phyloP scores from a whole-genome alignment of 1,139 yeast species.

The Kurtzmaniella natalensis region DNA sequence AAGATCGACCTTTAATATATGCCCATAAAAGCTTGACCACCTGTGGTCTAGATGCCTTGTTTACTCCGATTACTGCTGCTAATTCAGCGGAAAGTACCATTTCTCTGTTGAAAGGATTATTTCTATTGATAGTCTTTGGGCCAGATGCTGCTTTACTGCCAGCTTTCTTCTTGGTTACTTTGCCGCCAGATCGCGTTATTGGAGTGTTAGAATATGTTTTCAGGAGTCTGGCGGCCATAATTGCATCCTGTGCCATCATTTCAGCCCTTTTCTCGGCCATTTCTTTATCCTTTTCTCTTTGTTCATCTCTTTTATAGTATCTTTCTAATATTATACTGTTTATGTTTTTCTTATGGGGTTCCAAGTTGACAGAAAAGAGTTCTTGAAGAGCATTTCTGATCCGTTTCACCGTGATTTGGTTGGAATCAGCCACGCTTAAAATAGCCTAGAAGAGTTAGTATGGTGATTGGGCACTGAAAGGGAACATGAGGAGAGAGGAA shows the following conservation, averaged over 20 bases:
- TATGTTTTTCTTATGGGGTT: constrained; percentile 47
- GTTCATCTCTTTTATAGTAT: constrained; percentile 46
- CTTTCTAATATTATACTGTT: constrained; percentile 60
- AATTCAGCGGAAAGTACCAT: constrained; percentile 49
- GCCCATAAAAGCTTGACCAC: constrained; percentile 73
- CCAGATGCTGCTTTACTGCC: constrained; percentile 5
- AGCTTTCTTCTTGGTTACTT: constrained; percentile 5
- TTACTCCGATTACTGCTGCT: constrained; percentile 37
- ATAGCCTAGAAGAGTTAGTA: constrained; percentile 58
- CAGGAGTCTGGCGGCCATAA: constrained; percentile 45
- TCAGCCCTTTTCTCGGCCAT: constrained; percentile 26
- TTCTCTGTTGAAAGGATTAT: constrained; percentile 33
- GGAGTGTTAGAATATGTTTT: constrained; percentile 25
- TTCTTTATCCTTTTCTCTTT: constrained; percentile 24
- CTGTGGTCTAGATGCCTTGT: constrained; percentile 56
- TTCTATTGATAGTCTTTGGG: constrained; percentile 11
- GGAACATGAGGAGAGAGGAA: not conserved
- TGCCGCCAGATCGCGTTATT: constrained; percentile 14
- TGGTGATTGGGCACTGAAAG: not conserved
- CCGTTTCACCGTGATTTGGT: constrained; percentile 66
- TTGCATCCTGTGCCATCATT: constrained; percentile 37
- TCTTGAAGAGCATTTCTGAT: constrained; percentile 69
- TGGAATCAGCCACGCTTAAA: constrained; percentile 67
- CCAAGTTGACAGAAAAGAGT: constrained; percentile 55
- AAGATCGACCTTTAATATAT: constrained; percentile 57